A percentile compares a stretch with the other conserved stretches of the same genome.
These are phyloP conservation scores for Alloascoidea hylecoeti DNA, from an alignment of 805 yeast genomes.

Conservation along the genomic window DNA sequence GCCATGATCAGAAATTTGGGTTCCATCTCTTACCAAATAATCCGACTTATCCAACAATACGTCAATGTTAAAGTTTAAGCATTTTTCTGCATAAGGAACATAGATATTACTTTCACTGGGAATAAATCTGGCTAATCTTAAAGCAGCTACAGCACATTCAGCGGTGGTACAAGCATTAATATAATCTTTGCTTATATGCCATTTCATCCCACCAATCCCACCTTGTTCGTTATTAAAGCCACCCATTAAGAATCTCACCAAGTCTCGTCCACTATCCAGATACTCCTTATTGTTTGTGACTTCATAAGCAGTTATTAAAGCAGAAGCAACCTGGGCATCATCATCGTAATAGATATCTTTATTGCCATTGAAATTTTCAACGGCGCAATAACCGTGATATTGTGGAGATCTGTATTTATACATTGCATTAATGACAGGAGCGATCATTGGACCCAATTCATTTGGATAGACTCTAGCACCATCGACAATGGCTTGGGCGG, in stretches of 20 bases:
- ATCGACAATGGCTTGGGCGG: conserved; percentile 53
- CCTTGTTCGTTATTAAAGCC: conserved; percentile 48
- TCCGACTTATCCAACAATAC: conserved; percentile 38
- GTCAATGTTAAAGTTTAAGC: conserved; percentile 42
- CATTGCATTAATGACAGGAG: conserved; percentile 34
- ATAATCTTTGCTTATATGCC: conserved; percentile 51
- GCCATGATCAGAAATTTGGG: conserved; percentile 23
- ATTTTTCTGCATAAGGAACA: conserved; percentile 42
- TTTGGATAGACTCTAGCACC: conserved; percentile 38
- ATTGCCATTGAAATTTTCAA: conserved; percentile 43
- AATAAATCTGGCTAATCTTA: conserved; percentile 38
- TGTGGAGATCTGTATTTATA: conserved; percentile 35
- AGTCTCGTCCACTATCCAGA: conserved; percentile 40
- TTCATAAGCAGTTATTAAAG: conserved; percentile 51
- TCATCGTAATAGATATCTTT: conserved; percentile 60
- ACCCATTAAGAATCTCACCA: conserved; percentile 47
- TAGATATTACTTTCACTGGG: conserved; percentile 32
- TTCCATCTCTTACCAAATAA: conserved; percentile 47
- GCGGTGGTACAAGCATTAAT: conserved; percentile 56
- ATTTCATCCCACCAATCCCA: conserved; percentile 49
- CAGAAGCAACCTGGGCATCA: conserved; percentile 61
- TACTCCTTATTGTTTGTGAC: conserved; percentile 42
- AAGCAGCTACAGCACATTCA: conserved; percentile 48
- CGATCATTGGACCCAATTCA: conserved; percentile 37
- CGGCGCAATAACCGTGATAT: conserved; percentile 48